These are phyloP conservation scores for Phylloporus sp. DNA, from an alignment of 768 basidiomycete species.

Conservation along the genomic window DNA sequence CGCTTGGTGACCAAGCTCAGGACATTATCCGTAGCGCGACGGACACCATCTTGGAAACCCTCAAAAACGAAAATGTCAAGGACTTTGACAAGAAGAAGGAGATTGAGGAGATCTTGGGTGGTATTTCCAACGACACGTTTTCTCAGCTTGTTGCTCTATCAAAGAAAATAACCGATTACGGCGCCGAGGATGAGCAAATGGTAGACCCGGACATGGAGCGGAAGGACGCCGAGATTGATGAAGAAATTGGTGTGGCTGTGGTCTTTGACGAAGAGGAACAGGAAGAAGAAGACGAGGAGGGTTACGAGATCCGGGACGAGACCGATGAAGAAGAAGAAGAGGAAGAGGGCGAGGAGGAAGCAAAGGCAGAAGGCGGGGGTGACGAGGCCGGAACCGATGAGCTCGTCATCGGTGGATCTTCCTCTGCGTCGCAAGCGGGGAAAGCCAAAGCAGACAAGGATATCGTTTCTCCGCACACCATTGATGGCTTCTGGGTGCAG, in stretches of 20 bases:
- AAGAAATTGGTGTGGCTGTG: conserved; percentile 95
- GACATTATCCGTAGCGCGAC: conserved; percentile 94
- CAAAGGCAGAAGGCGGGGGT: conserved; percentile 39
- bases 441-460: conserved; percentile 67
- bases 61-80: conserved; percentile 86
- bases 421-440: conserved; percentile 40
- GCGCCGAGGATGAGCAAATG: conserved; percentile 77
- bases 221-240: conserved; percentile 88
- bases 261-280: conserved; percentile 97
- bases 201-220: conserved; percentile 77
- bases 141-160: conserved; percentile 77
- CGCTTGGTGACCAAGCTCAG: conserved; percentile 92
- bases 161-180: conserved; percentile 97
- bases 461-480: conserved; percentile 80
- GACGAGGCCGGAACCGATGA: conserved; percentile 58
- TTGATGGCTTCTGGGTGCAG: conserved; percentile 99
- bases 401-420: conserved; percentile 74
- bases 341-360: conserved; percentile 46
- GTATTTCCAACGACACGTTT: conserved; percentile 69
- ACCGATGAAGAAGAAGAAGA: conserved; percentile 77
- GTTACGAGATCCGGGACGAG: conserved; percentile 81
- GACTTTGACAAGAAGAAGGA: conserved; percentile 98
- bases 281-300: conserved; percentile 89
- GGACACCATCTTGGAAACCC: conserved; percentile 82
- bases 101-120: conserved; percentile 70